phyloP scores from a whole-genome alignment of 768 basidiomycete genomes.

The Tricholomella constricta region DNA sequence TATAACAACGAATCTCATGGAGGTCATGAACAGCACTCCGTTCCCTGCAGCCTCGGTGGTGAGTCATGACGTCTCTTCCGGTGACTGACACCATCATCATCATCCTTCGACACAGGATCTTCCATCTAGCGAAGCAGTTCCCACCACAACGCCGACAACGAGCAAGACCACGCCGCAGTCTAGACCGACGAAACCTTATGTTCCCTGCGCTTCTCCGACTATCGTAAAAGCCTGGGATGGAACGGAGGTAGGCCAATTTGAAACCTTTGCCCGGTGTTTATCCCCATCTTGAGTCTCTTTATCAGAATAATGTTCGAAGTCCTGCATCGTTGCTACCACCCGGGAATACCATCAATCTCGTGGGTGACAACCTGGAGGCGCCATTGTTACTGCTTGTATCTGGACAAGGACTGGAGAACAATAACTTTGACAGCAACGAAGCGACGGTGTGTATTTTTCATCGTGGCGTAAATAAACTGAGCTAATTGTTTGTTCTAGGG shows the following conservation, averaged over 20 bases:
- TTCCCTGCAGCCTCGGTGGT: too few species aligned
- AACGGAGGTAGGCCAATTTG: slow-evolving; percentile 26
- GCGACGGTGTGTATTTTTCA: not conserved
- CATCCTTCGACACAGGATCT: too few species aligned
- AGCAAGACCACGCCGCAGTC: too few species aligned
- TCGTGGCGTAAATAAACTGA: not conserved
- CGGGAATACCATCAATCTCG: too few species aligned
- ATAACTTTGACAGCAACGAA: not conserved
- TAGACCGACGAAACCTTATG: too few species aligned
- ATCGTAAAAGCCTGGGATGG: slow-evolving; percentile 36
- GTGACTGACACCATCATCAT: too few species aligned
- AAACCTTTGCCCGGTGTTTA: not conserved
- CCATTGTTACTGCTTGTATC: not conserved
- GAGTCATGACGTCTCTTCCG: too few species aligned
- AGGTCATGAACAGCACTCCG: too few species aligned
- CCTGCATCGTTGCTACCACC: too few species aligned
- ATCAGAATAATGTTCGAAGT: too few species aligned
- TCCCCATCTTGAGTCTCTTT: not conserved
- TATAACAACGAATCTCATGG: not conserved
- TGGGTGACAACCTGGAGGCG: not conserved
- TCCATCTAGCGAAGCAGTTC: too few species aligned
- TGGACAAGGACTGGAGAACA: not conserved
- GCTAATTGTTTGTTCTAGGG: not conserved
- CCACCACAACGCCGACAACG: slow-evolving; percentile 35
- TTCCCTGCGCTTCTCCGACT: too few species aligned